Evolutionary conservation across 257 asterid genomes (phyloP).

Genomic region (Primulina huaijiensis): DNA sequence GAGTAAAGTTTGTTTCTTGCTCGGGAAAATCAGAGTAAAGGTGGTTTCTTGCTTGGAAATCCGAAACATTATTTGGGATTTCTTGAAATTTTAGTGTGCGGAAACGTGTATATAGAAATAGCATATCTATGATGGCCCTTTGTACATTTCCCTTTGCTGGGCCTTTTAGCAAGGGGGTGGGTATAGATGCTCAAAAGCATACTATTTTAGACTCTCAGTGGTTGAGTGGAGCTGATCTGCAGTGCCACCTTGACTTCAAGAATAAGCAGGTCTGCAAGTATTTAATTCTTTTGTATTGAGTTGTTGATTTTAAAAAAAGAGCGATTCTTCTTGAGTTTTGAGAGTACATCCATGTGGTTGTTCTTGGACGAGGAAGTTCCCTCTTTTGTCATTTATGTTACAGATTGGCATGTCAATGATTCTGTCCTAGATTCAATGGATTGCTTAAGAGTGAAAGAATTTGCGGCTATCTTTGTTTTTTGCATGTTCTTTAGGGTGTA

Average conservation of each 20-base stretch:
- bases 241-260: slow-evolving; percentile 33
- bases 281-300: slow-evolving; percentile 5
- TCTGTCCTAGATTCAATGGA: background rate
- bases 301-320: background rate
- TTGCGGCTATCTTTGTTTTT: background rate
- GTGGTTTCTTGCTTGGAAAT: slow-evolving; percentile 21
- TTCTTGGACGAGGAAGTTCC: slow-evolving; percentile 10
- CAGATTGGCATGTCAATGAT: background rate
- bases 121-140: slow-evolving; percentile 47
- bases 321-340: background rate
- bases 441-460: background rate
- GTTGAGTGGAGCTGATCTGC: slow-evolving; percentile 57
- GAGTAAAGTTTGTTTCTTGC: slow-evolving; percentile 18
- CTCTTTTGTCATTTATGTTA: background rate
- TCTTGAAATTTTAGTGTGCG: background rate
- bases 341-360: background rate
- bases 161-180: slow-evolving; percentile 41
- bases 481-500: slow-evolving; percentile 1
- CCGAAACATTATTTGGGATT: slow-evolving; percentile 1
- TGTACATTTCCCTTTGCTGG: slow-evolving; percentile 59
- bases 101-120: background rate
- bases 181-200: slow-evolving; percentile 38
- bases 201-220: slow-evolving; percentile 36
- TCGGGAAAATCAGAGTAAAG: background rate
- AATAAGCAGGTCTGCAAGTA: slow-evolving; percentile 46